Evolutionary conservation across 139 green algal species (phyloP), one percentile per base, ranked within the genome.

Genomic region (Micractinium sp.): DNA sequence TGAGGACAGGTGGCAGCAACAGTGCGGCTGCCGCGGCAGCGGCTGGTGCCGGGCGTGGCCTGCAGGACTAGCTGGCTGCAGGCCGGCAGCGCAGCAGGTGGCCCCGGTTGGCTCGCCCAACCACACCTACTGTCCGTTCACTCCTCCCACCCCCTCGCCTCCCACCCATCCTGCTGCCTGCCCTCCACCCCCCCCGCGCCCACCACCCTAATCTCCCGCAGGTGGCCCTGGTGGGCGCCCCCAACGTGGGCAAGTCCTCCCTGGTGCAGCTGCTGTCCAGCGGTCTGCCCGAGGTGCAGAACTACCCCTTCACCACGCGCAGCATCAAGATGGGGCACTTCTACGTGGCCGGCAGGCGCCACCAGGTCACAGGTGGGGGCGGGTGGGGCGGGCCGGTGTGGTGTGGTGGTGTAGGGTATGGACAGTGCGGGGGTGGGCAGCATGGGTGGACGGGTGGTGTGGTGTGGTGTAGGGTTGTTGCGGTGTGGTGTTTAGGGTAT

Each of bases 251-350:
- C 90, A 99, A 99, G 92, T 97, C 92, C 12, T 97, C 92, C 3
- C 94, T 99, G 13, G 98, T 99, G 33, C 87, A 95, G 63, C 86
- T 95, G n/a, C 93, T 99, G 71, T 99, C 96, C 18, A 94, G 90
- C 31, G 96, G 96, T 18, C 89, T 92, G 77, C 96, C 96, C 14
- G 95, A 99, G 93, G 94, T 99, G 76, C 97, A 96, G 87, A 97
- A 99, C 93, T 99, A 99, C 92, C 98, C 98, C 29, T 99, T 99
- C 94, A 99, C 98, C 85, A 99, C 98, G 0, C 93, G 95, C 38
- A 97, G 90, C 85, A 98, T 99, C 90, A 97, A 98, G 92, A 98
- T 99, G 96, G 98, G 98, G 7, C 98, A 99, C 92, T 99, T 99
- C 80, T 99, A 96, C 89, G 91, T 99, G 31, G 93, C 97, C 29